Conservation (phyloP, 179 eudicot species). For the Kewa caespitosa region DNA sequence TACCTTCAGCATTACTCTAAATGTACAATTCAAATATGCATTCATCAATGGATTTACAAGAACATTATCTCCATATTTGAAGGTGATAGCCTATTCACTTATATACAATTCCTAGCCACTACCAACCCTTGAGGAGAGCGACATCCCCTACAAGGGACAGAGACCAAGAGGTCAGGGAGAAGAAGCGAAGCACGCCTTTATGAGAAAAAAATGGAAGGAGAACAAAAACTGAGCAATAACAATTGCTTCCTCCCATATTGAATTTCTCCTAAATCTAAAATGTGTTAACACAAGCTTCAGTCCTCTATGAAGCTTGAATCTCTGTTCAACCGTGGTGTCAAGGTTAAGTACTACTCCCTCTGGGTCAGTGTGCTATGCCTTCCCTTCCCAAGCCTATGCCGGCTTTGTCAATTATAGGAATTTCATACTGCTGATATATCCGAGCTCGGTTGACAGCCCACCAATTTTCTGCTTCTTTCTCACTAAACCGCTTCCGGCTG, state of each 20-base stretch:
- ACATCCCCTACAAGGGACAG: conserved; percentile 19
- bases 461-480: conserved; percentile 73
- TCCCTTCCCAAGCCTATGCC: conserved; percentile 32
- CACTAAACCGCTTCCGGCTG: conserved; percentile 70
- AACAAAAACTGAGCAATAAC: conserved; percentile 1
- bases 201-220: conserved; percentile 21
- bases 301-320: conserved; percentile 20
- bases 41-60: conserved; percentile 30
- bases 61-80: conserved; percentile 26
- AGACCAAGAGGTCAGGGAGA: background rate
- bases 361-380: conserved; percentile 37
- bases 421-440: conserved; percentile 51
- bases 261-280: conserved; percentile 26
- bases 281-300: conserved; percentile 16
- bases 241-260: conserved; percentile 20
- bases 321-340: conserved; percentile 10
- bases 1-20: conserved; percentile 11
- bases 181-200: background rate
- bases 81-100: conserved; percentile 25
- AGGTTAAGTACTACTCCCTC: conserved; percentile 21
- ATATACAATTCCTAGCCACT: conserved; percentile 37
- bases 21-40: conserved; percentile 23
- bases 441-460: conserved; percentile 61
- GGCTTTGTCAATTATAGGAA: conserved; percentile 38
- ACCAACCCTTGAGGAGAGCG: conserved; percentile 20